phyloP scores from a whole-genome alignment of 1,284 basidiomycete species.

The Cutaneotrichosporon sp. region DNA sequence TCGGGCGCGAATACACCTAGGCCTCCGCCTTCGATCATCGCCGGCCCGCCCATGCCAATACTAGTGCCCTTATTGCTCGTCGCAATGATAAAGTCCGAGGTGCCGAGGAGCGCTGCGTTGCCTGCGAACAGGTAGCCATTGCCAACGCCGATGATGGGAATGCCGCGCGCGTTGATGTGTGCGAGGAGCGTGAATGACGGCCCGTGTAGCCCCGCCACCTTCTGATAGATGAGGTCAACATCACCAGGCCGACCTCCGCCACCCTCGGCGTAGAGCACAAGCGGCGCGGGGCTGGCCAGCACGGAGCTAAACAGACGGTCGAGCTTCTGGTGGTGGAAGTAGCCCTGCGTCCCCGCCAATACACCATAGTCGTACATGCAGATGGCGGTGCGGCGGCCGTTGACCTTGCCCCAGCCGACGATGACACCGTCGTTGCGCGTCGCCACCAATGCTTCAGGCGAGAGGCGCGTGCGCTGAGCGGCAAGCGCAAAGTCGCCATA shows the following conservation, averaged over 20 bases:
- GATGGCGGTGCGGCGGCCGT: conserved; percentile 19
- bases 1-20: conserved; percentile 23
- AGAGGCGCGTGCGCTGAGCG: conserved; percentile 22
- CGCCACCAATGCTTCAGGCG: conserved; percentile 13
- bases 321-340: conserved; percentile 28
- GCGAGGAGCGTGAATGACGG: conserved; percentile 23
- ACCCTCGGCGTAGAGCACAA: conserved; percentile 27
- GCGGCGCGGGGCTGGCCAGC: conserved; percentile 24
- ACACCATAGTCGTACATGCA: conserved; percentile 28
- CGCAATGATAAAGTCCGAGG: conserved; percentile 24
- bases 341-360: conserved; percentile 25
- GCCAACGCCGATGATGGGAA: conserved; percentile 25
- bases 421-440: conserved; percentile 28
- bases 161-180: conserved; percentile 24
- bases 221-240: conserved; percentile 20
- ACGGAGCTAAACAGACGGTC: conserved; percentile 25
- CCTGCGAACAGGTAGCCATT: conserved; percentile 27
- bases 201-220: conserved; percentile 21
- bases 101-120: conserved; percentile 23
- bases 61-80: conserved; percentile 21
- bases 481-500: conserved; percentile 25
- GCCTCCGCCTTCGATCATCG: conserved; percentile 27
- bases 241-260: conserved; percentile 26
- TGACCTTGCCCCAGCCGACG: conserved; percentile 28
- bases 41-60: conserved; percentile 27